phyloP scores from a whole-genome alignment of 805 yeast genomes.

The Candida boidinii region DNA sequence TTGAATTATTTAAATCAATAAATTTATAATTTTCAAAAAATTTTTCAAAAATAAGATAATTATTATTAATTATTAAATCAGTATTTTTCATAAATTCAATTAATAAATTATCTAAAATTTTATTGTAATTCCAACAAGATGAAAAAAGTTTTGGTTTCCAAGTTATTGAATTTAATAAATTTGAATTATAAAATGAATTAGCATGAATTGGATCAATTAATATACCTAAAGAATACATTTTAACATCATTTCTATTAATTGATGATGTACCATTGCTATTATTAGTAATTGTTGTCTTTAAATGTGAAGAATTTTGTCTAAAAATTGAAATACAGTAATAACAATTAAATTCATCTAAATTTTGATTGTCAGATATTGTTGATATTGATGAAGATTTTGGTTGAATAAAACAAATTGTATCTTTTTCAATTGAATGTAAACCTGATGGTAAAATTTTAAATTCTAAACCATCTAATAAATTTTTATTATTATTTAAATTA shows the following conservation, averaged over 20 bases:
- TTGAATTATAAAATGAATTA: too few relatives aligned
- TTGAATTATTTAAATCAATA: conserved; percentile 19
- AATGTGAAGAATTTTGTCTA: conserved; percentile 41
- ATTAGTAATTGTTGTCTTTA: too few relatives aligned
- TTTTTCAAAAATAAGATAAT: conserved; percentile 13
- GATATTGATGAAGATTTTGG: conserved; percentile 10
- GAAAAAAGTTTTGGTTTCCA: conserved; percentile 37
- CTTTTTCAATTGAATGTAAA: conserved; percentile 41
- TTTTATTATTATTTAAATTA: conserved; percentile 3
- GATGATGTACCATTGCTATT: conserved; percentile 7
- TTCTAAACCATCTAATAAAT: conserved; percentile 39
- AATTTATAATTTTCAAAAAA: conserved; percentile 23
- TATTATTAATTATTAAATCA: conserved; percentile 10
- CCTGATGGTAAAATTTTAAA: conserved; percentile 66
- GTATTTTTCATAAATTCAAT: conserved; percentile 16
- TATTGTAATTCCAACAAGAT: conserved; percentile 35
- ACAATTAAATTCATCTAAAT: conserved; percentile 11
- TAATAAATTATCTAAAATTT: conserved; percentile 24
- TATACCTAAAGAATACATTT: conserved; percentile 60
- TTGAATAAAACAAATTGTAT: conserved; percentile 45
- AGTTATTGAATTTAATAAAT: conserved; percentile 6
- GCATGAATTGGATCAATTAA: conserved; percentile 37
- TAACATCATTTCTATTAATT: conserved; percentile 35
- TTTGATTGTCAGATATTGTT: conserved; percentile 13
- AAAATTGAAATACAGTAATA: conserved; percentile 45